Evolutionary conservation across 2,329 filamentous ascomycete genomes (phyloP).

Genomic region (Cercospora sojina): DNA sequence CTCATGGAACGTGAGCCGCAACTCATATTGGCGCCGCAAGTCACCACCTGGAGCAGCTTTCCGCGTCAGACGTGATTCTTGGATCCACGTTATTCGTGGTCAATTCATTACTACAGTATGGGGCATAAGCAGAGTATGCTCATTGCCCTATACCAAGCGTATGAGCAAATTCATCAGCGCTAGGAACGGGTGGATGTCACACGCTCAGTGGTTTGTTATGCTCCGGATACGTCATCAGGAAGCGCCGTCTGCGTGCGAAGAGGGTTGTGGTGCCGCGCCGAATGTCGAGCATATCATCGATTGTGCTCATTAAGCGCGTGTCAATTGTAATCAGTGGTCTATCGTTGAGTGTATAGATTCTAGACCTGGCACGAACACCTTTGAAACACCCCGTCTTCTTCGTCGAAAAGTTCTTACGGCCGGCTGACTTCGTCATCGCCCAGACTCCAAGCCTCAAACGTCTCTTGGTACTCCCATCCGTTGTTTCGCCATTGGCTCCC

Average conservation of each 20-base stretch:
- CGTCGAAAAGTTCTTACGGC: constrained; percentile 1
- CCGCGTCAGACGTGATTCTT: background rate
- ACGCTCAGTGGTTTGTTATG: background rate
- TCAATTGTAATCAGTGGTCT: background rate
- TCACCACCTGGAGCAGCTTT: background rate
- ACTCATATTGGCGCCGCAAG: background rate
- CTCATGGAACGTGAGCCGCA: background rate
- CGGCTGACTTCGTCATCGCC: background rate
- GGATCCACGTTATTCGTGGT: background rate
- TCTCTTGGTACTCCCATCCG: background rate
- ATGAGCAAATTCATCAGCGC: background rate
- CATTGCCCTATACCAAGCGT: background rate
- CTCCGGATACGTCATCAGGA: background rate
- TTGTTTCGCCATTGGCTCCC: background rate
- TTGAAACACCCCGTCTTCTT: background rate
- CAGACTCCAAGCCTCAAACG: background rate
- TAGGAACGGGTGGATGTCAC: background rate
- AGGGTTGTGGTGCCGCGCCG: background rate
- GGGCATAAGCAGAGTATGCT: background rate
- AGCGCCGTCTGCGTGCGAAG: background rate
- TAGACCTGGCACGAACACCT: background rate
- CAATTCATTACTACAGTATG: background rate
- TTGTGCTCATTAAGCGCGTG: background rate
- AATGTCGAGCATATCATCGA: background rate
- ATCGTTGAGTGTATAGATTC: background rate